These are phyloP conservation scores for Gossypium schwendimanii DNA, from an alignment of 441 rosid genomes.

Conservation along the genomic window DNA sequence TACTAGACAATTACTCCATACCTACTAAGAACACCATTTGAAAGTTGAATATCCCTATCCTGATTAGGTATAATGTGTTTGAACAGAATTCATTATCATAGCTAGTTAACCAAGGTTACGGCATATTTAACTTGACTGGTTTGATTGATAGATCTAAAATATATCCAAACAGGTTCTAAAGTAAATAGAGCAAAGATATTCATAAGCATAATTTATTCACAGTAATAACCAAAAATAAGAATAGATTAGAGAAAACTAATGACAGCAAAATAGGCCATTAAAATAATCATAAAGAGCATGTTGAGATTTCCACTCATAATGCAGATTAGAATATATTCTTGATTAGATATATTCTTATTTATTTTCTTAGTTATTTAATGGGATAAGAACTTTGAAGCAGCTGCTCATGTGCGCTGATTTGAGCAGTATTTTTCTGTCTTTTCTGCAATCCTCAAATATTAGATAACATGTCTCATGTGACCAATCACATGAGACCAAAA, in stretches of 20 bases:
- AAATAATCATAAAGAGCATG: constrained; percentile 11
- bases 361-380: constrained; percentile 20
- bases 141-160: constrained; percentile 14
- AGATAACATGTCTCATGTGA: constrained; percentile 43
- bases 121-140: not conserved
- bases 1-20: constrained; percentile 2
- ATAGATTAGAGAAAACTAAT: constrained; percentile 4
- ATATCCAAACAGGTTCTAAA: constrained; percentile 1
- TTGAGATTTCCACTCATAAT: constrained; percentile 12
- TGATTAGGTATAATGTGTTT: constrained; percentile 4
- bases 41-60: not conserved
- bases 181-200: constrained; percentile 2
- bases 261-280: not conserved
- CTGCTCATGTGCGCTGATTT: constrained; percentile 45
- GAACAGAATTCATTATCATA: not conserved
- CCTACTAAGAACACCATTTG: not conserved
- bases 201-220: not conserved
- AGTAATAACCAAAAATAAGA: not conserved
- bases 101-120: constrained; percentile 3
- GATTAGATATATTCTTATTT: constrained; percentile 1
- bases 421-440: constrained; percentile 29
- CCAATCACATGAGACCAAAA: constrained; percentile 46
- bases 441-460: constrained; percentile 27
- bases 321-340: constrained; percentile 6
- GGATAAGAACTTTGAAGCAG: constrained; percentile 36